These are phyloP conservation scores for Quercus tomentella DNA, from an alignment of 331 rosid genomes.

Conservation along the genomic window DNA sequence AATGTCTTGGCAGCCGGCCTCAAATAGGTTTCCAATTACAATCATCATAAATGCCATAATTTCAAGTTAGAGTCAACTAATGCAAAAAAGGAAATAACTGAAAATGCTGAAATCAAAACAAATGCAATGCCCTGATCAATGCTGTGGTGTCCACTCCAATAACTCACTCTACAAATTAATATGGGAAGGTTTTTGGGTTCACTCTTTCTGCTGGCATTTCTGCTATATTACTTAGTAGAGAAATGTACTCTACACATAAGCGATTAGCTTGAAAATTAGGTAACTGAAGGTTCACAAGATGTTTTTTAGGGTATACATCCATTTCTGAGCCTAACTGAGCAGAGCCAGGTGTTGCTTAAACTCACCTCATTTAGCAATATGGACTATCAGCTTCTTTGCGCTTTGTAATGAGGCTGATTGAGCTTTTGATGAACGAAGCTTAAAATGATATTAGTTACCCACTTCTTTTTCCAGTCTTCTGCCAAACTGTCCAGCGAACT, in stretches of 20 bases:
- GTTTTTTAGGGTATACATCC: not conserved
- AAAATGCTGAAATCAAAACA: no score
- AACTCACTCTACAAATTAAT: not conserved
- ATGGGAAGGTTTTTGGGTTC: not conserved
- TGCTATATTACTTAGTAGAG: not conserved
- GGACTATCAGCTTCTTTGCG: not conserved
- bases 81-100: no score
- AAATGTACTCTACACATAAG: not conserved
- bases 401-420: slow-evolving; percentile 3
- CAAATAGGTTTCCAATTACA: no score
- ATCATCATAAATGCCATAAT: no score
- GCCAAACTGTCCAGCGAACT: slow-evolving; percentile 5
- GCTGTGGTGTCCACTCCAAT: no score
- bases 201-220: not conserved
- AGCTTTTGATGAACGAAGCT: slow-evolving; percentile 1
- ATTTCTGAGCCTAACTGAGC: not conserved
- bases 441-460: slow-evolving; percentile 9
- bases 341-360: not conserved
- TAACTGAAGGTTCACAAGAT: not conserved
- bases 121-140: no score
- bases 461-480: not conserved
- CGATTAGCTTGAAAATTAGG: not conserved
- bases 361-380: not conserved
- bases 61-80: no score
- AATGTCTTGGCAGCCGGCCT: no score